Evolutionary conservation across 306 rosid genomes (phyloP).

Genomic region (Sechiopsis laciniata): DNA sequence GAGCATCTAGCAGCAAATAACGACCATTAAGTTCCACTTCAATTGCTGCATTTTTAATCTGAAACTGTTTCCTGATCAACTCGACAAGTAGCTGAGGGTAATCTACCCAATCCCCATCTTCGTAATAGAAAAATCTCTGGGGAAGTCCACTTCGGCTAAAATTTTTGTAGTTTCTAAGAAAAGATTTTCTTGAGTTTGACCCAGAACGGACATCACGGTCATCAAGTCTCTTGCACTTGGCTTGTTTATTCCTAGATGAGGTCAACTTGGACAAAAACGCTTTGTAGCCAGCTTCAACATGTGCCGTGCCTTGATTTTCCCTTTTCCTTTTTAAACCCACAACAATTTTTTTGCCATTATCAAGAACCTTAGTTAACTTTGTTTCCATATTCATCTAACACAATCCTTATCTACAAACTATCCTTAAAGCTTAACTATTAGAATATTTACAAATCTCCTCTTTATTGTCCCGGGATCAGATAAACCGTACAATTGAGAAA

Average conservation of each 20-base stretch:
- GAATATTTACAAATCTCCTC: constrained; percentile 20
- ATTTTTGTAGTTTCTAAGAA: constrained; percentile 26
- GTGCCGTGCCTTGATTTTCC: constrained; percentile 14
- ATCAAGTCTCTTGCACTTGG: constrained; percentile 20
- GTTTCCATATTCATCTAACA: constrained; percentile 27
- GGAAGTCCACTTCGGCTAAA: constrained; percentile 32
- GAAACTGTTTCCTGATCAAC: constrained; percentile 25
- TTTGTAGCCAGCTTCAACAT: constrained; percentile 14
- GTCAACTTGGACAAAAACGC: constrained; percentile 17
- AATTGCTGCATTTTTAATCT: constrained; percentile 22
- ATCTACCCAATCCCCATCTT: constrained; percentile 30
- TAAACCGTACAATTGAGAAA: constrained; percentile 23
- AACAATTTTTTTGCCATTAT: constrained; percentile 19
- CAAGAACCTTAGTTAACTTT: constrained; percentile 20
- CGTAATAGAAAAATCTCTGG: constrained; percentile 23
- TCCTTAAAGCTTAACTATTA: constrained; percentile 17
- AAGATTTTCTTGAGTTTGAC: constrained; percentile 13
- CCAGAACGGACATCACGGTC: constrained; percentile 13
- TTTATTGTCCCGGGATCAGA: constrained; percentile 17
- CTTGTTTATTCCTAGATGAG: constrained; percentile 20
- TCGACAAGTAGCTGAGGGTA: constrained; percentile 22
- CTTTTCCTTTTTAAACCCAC: constrained; percentile 29
- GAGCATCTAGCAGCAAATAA: constrained; percentile 25
- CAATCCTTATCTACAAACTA: constrained; percentile 24
- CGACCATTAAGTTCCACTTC: constrained; percentile 26